Base-by-base conservation (phyloP, 179 eudicot genomes). In the Spergularia azorica region DNA sequence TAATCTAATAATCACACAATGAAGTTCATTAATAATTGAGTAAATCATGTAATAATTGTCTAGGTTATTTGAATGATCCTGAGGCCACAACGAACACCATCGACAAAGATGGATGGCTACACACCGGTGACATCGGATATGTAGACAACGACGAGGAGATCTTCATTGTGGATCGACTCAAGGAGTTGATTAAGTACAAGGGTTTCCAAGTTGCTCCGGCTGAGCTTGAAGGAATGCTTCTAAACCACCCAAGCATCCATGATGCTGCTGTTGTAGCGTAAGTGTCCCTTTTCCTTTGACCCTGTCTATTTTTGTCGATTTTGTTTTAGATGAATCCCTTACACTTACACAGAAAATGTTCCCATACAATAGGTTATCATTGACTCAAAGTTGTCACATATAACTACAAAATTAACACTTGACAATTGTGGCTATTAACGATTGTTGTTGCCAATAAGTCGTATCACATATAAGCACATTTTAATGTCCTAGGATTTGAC, bases 181-280 rank as follows among this genome's bases (percentile, higher is more conserved):
- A 94, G 75, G 98, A 94, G 71, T 41, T 94, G 67, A 94, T 94
- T 67, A 94, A 94, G 81, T 94, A 89, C 89, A 94, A 92, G 78
- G 97, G 97, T 1, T 94, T 90, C 71, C 98, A 94, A 80, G 97
- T 94, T 1, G 95, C 98, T 5, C 98, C 98, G 0, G 98, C 98
- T 18, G 98, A 94, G 81, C 90, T 94, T 21, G 98, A 94, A 82
- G 96, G 92, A 26, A 79, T 94, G 74, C 85, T 94, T 18, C 83
- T 94, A 55, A 86, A 76, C 74, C 89, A 92, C 75, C 88, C 93
- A 36, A 16, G 60, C 66, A 88, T 94, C 59, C 81, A 88, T 4
- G 97, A 94, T 65, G 98, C 98, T 48, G 98, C 98, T 36, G 98
- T 94, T 72, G 96, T 92, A 17, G 78, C 91, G 98, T 94, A 89